Evolutionary conservation across 2,329 filamentous ascomycete genomes (phyloP), one percentile per base, ranked within the genome.

Genomic region (Myriosclerotinia curreyana): DNA sequence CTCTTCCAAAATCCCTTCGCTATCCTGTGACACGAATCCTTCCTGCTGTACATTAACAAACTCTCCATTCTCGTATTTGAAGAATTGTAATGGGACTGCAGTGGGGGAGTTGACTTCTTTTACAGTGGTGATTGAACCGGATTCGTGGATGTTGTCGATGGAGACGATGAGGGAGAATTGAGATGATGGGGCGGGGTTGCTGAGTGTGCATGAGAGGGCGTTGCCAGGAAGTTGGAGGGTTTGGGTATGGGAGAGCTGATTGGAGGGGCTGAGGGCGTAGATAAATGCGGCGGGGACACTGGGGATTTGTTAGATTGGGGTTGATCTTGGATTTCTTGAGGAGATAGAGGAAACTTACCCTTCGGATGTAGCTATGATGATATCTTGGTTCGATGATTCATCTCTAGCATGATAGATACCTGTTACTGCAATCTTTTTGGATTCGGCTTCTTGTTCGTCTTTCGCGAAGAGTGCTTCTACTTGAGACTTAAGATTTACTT

Each of bases 211-310:
- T 5, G 66, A 66, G 6, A 75, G 81, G 0, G 86, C 83, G 70
- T 90, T 92, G 9, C 88, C 88, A 2, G 81, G 78, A 5, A 91
- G 75, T 48, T 79, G 75, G 61, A 91, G 71, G 59, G 81, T 82
- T 53, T 80, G 76, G 9, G 75, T 74, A 66, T 82, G 78, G 11
- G 77, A 74, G 49, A 91, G 78, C 17, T 73, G 75, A 66, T 81
- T 82, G 56, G 82, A 74, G 1, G 74, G 66, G n/a, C 75, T 74
- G 7, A 89, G 78, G n/a, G 77, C 76, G 77, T 88, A 90, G 63
- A 83, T 77, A 75, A 94, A 86, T 11, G 96, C 77, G 49, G 82
- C 89, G 65, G 86, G 83, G 62, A 83, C 74, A 44, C 81, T 86
- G 67, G 8, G 62, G 73, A 67, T 66, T 66, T 28, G 25, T 38